phyloP scores from a whole-genome alignment of 371 early-diverging fungal genomes.

The Mucor plumbeus region DNA sequence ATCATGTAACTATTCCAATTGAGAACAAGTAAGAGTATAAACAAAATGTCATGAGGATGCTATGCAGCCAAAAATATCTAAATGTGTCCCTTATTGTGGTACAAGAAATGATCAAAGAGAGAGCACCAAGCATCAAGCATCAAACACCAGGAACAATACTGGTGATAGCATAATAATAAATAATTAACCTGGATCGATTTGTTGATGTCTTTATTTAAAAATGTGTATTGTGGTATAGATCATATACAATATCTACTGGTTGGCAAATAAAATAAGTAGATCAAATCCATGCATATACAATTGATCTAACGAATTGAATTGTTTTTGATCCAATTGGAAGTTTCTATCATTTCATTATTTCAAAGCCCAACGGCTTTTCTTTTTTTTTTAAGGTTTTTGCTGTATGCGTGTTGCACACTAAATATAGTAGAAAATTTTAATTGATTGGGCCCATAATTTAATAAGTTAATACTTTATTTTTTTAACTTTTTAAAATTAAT shows the following conservation, averaged over 20 bases:
- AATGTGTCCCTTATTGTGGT: conserved; percentile 2
- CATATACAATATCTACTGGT: neutral
- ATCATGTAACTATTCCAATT: too few species aligned
- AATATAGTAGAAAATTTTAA: neutral
- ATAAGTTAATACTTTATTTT: neutral
- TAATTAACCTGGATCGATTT: neutral
- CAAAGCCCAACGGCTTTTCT: conserved; percentile 3
- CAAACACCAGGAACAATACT: neutral
- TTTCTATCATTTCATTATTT: neutral
- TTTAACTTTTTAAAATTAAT: neutral
- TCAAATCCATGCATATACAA: neutral
- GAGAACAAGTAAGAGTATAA: neutral
- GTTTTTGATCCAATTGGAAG: neutral
- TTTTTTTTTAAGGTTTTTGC: conserved; percentile 1
- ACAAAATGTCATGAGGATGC: conserved; percentile 5
- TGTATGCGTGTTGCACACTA: neutral
- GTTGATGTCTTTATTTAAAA: too few species aligned
- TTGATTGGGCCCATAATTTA: neutral
- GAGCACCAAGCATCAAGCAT: neutral
- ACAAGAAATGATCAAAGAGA: conserved; percentile 1
- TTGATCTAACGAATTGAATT: neutral
- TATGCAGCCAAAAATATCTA: conserved; percentile 7
- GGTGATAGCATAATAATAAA: neutral
- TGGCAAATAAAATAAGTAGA: too few species aligned
- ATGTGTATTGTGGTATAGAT: neutral